Base-by-base conservation (phyloP, 2,329 filamentous ascomycete species). In the Colletotrichum destructivum region DNA sequence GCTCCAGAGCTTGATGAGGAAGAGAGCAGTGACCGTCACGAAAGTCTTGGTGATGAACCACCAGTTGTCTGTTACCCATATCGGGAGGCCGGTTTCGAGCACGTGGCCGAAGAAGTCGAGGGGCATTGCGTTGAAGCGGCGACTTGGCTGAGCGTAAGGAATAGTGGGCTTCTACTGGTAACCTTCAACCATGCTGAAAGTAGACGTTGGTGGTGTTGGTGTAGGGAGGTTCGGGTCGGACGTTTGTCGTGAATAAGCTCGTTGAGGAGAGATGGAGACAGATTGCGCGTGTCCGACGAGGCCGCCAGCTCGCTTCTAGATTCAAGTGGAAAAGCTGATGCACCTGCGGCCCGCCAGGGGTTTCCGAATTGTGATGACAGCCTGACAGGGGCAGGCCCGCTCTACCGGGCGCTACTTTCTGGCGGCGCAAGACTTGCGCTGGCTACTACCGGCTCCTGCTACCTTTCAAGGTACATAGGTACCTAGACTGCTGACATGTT, bases 1-100 rank as follows among this genome's bases (percentile, higher is more conserved):
- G 77, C 92, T 93, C 84, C 93, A 98, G 78, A 87, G 86, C 86
- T 98, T 98, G 59, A 88, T 77, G 40, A 87, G 71, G 59, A 80
- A 79, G 38, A 90, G 75, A 51, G 82, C 74, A 7, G 80, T 79
- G n/a, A 84, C 54, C 52, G 82, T 74, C 23, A 80, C 77, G 51
- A 78, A 76, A 21, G 79, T 75, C 76, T 86, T 83, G 76, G 83
- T 75, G 56, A 89, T 77, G 31, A 79, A 76, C 81, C 80, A 84
- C 55, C 81, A 82, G 62, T 87, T 81, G 52, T 83, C 78, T 54
- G 84, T 84, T 62, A 89, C 77, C 82, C 85, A 87, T 71, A 78
- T 76, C 21, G 89, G 89, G 23, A 83, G 79, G 71, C 89, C 89
- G 71, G 89, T 79, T 72, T 83, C 77, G 74, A 86, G 76, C 59